Base-by-base conservation (phyloP, 441 rosid species). In the Adansonia madagascariensis region DNA sequence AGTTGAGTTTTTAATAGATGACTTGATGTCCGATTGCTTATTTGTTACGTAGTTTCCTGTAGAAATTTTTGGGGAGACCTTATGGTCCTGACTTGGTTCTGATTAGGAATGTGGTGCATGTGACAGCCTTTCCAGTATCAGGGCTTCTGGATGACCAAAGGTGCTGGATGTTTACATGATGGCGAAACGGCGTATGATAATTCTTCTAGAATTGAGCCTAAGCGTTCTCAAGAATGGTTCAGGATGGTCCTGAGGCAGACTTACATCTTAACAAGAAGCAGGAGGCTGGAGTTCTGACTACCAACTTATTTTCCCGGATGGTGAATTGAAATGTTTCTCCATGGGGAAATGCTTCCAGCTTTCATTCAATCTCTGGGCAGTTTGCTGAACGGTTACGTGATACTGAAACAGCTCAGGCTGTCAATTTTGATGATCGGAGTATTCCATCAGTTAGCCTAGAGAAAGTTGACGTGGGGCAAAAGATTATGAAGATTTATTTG, bases 171-270 rank as follows among this genome's bases (percentile, higher is more conserved):
- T 65, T 56, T 84, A 59, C 86, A 87, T 81, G 86, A 83, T 66
- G 81, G 80, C 56, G 92, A 90, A 31, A 81, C 80, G 68, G 79
- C 72, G 74, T 84, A 83, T 44, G 88, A 83, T 74, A 88, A 74
- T 86, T 80, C 92, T 50, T 84, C 90, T 72, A 86, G 86, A 80
- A 57, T 62, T 61, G 88, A 86, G 79, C 75, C 79, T 3, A 90
- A 90, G 83, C 89, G 89, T 67, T 80, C 89, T 80, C 89, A 86
- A 81, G 91, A 85, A 76, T 90, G 89, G 90, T 84, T 89, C 75
- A 81, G 80, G 94, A 89, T 78, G 85, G 82, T 62, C 75, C 82
- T 31, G 91, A 85, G 62, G 79, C 83, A 31, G 91, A 89, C 70
- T 72, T 75, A 31, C 84, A 84, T 60, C 81, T 87, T 82, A 87